Evolutionary conservation across 352 stramenopile species (phyloP).

Genomic region (Peronospora destructor): DNA sequence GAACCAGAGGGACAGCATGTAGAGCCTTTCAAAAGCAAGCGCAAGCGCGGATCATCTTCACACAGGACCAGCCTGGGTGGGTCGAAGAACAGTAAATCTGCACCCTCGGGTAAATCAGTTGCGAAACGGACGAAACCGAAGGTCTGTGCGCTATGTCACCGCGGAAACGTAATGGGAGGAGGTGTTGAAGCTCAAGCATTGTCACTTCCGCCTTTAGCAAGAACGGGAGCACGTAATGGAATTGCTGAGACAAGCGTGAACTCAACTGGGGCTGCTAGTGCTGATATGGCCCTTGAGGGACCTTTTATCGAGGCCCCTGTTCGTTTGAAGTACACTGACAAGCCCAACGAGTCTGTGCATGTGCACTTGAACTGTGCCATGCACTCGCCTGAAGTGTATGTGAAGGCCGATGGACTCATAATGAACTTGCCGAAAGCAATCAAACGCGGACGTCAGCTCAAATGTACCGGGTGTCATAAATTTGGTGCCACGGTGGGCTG

Average conservation of each 20-base stretch:
- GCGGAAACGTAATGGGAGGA: slow-evolving; percentile 38
- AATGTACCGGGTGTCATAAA: slow-evolving; percentile 62
- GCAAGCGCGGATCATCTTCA: slow-evolving; percentile 22
- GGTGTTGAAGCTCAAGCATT: slow-evolving; percentile 5
- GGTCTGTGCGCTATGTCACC: slow-evolving; percentile 54
- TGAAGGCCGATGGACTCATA: slow-evolving; percentile 74
- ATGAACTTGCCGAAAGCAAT: slow-evolving; percentile 71
- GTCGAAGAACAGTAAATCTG: slow-evolving; percentile 24
- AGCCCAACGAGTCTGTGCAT: slow-evolving; percentile 55
- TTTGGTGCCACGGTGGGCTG: slow-evolving; percentile 71
- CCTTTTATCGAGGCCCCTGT: slow-evolving; percentile 70
- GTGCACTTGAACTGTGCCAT: slow-evolving; percentile 80
- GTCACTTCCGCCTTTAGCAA: slow-evolving; percentile 5
- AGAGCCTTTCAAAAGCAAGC: slow-evolving; percentile 22
- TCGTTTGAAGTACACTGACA: slow-evolving; percentile 67
- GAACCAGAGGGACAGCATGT: slow-evolving; percentile 11
- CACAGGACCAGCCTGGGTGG: slow-evolving; percentile 10
- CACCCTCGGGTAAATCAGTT: slow-evolving; percentile 5
- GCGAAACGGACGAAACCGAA: slow-evolving; percentile 24
- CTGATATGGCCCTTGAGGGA: slow-evolving; percentile 43
- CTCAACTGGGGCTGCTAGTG: slow-evolving; percentile 17
- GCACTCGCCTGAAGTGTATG: slow-evolving; percentile 76
- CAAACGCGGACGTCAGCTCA: slow-evolving; percentile 69
- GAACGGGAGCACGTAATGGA: slow-evolving; percentile 10
- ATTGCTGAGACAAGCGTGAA: slow-evolving; percentile 10